Conservation (phyloP, 805 yeast genomes). For the Wickerhamomyces ciferrii region DNA sequence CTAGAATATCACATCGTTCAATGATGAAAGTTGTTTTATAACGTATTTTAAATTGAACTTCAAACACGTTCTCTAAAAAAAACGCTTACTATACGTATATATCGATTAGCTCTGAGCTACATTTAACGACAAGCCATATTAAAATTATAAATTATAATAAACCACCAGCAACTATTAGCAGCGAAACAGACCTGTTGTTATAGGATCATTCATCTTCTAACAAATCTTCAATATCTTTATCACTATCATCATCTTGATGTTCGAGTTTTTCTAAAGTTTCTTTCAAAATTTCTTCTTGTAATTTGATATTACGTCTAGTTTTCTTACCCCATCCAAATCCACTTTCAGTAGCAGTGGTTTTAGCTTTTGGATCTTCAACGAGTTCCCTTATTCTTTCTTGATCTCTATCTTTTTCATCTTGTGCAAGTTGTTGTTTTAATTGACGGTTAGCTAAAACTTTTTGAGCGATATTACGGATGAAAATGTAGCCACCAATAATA, state of each 20-base stretch:
- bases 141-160: too few species aligned
- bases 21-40: too few species aligned
- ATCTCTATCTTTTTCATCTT: slow-evolving; percentile 40
- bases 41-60: too few species aligned
- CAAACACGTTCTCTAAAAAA: too few species aligned
- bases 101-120: too few species aligned
- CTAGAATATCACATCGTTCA: too few species aligned
- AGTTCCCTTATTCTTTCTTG: slow-evolving; percentile 24
- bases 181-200: too few species aligned
- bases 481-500: slow-evolving; percentile 57
- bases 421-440: slow-evolving; percentile 43
- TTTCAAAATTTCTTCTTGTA: slow-evolving; percentile 49
- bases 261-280: slow-evolving; percentile 40
- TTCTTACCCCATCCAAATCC: slow-evolving; percentile 79
- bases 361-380: slow-evolving; percentile 30
- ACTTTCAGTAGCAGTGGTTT: slow-evolving; percentile 33
- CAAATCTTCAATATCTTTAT: slow-evolving; percentile 64
- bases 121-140: too few species aligned
- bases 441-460: slow-evolving; percentile 55
- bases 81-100: too few species aligned
- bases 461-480: slow-evolving; percentile 51
- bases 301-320: slow-evolving; percentile 55
- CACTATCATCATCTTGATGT: slow-evolving; percentile 44
- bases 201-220: slow-evolving; percentile 43
- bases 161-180: too few species aligned